A percentile compares a stretch with the other conserved stretches of the same genome.
Conservation (phyloP, 495 filamentous ascomycete genomes). For the Penicillium waksmanii region DNA sequence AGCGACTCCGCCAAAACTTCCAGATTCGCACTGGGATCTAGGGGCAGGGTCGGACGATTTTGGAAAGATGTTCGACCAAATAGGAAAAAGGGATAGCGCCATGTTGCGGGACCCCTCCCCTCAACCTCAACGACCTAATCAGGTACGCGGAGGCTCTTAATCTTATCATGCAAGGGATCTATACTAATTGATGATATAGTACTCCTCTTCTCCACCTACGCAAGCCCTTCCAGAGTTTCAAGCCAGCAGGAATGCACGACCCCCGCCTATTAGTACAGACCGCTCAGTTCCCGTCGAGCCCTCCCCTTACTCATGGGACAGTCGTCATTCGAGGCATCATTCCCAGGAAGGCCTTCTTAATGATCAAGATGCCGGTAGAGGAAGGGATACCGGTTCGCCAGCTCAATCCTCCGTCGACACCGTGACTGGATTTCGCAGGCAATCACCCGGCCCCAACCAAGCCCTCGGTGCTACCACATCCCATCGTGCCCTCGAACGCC, state of each 20-base stretch:
- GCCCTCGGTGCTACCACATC: slow-evolving; percentile 36
- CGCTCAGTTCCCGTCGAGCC: slow-evolving; percentile 56
- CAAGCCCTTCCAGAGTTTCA: slow-evolving; percentile 23
- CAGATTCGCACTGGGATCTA: slow-evolving; percentile 60
- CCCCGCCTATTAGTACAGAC: slow-evolving; percentile 63
- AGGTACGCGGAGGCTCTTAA: slow-evolving; percentile 24
- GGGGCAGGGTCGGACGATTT: slow-evolving; percentile 60
- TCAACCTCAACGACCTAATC: slow-evolving; percentile 21
- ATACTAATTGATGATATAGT: slow-evolving; percentile 27
- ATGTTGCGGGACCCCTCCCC: slow-evolving; percentile 28
- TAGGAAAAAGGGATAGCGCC: slow-evolving; percentile 59
- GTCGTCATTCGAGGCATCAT: slow-evolving; percentile 67
- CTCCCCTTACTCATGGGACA: slow-evolving; percentile 70
- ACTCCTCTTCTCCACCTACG: slow-evolving; percentile 26
- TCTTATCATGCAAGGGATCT: slow-evolving; percentile 5
- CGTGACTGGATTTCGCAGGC: slow-evolving; percentile 19
- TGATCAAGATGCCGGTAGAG: slow-evolving; percentile 19
- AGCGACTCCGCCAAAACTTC: slow-evolving; percentile 69
- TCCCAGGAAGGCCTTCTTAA: slow-evolving; percentile 65
- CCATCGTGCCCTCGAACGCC: slow-evolving; percentile 42
- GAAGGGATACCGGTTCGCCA: slow-evolving; percentile 8
- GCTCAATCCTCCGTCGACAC: slow-evolving; percentile 16
- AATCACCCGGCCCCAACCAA: slow-evolving; percentile 29
- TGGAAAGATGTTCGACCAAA: slow-evolving; percentile 66
- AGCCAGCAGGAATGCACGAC: slow-evolving; percentile 33